These are phyloP conservation scores for Manihot esculenta DNA, from an alignment of 441 rosid genomes.

Conservation along the genomic window DNA sequence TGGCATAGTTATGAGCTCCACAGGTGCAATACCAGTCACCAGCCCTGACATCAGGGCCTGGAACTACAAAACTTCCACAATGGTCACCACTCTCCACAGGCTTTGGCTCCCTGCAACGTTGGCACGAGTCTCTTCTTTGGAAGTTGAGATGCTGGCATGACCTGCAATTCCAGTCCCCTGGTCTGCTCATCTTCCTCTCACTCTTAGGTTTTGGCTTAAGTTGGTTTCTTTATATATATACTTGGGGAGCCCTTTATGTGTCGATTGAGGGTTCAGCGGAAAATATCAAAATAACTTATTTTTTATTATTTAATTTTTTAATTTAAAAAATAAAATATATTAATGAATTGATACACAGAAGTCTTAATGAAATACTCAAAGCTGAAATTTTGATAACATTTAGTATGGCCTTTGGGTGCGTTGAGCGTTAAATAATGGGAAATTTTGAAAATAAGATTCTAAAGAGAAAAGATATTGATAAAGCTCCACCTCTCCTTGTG, in stretches of 20 bases:
- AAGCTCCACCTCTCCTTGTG: slow-evolving; percentile 22
- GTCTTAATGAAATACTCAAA: too few species aligned
- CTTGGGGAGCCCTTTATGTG: too few species aligned
- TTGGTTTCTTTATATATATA: too few species aligned
- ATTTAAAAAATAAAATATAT: too few species aligned
- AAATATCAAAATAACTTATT: too few species aligned
- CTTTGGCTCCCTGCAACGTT: slow-evolving; percentile 68
- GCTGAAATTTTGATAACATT: too few species aligned
- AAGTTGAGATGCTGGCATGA: slow-evolving; percentile 85
- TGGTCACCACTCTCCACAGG: slow-evolving; percentile 31
- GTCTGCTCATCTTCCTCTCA: slow-evolving; percentile 64
- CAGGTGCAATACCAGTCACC: slow-evolving; percentile 96
- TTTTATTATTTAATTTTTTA: too few species aligned
- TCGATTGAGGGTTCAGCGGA: too few species aligned
- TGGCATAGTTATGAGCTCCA: slow-evolving; percentile 88
- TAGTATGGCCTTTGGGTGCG: too few species aligned
- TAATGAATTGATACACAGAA: too few species aligned
- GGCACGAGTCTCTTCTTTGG: slow-evolving; percentile 85
- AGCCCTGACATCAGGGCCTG: slow-evolving; percentile 75
- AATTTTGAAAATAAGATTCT: slow-evolving; percentile 34
- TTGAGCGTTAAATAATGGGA: too few species aligned
- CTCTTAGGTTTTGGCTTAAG: too few species aligned
- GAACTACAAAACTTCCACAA: slow-evolving; percentile 45
- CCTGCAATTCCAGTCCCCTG: slow-evolving; percentile 96
- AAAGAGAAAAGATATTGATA: slow-evolving; percentile 10